phyloP scores from a whole-genome alignment of 2,329 filamentous ascomycete genomes.

The Helotiales sp. region DNA sequence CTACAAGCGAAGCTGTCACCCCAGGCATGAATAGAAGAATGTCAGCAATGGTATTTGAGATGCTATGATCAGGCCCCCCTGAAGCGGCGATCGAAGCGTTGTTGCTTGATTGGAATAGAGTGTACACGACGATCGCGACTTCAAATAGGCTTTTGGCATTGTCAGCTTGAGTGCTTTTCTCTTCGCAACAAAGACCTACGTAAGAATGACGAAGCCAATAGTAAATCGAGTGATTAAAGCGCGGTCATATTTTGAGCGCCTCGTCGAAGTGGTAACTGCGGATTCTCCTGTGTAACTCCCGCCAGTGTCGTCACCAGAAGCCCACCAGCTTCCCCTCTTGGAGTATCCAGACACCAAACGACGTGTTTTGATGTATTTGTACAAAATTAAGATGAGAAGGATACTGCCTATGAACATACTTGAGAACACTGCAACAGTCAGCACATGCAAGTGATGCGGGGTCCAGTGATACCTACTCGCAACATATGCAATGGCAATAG shows the following conservation, averaged over 20 bases:
- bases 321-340: constrained; percentile 31
- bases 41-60: constrained; percentile 33
- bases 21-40: constrained; percentile 41
- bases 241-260: constrained; percentile 43
- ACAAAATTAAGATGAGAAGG: constrained; percentile 41
- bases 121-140: constrained; percentile 40
- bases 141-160: constrained; percentile 39
- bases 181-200: constrained; percentile 19
- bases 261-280: constrained; percentile 8
- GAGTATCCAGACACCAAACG: constrained; percentile 35
- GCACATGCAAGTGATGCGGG: not conserved
- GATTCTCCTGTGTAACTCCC: constrained; percentile 12
- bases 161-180: constrained; percentile 4
- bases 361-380: constrained; percentile 42
- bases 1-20: constrained; percentile 38
- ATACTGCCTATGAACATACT: constrained; percentile 40
- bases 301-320: constrained; percentile 19
- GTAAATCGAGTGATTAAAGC: constrained; percentile 47
- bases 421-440: constrained; percentile 38
- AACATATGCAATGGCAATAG: constrained; percentile 40
- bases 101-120: constrained; percentile 37
- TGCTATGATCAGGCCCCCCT: constrained; percentile 37
- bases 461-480: constrained; percentile 37
- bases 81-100: constrained; percentile 31
- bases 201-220: constrained; percentile 43